phyloP scores from a whole-genome alignment of 306 rosid genomes.

The Quercus bicolor region DNA sequence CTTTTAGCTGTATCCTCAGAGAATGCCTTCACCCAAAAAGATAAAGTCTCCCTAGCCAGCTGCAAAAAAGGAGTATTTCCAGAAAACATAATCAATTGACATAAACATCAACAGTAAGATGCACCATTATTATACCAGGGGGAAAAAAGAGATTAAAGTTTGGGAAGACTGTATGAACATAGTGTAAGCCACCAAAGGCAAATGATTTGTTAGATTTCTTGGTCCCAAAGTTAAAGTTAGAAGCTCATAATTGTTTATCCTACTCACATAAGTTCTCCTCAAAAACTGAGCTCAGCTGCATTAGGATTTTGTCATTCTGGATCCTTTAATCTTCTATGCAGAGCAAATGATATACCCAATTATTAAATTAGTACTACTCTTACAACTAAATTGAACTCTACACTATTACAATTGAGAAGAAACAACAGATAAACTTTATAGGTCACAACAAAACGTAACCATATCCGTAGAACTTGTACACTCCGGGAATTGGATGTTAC shows the following conservation, averaged over 20 bases:
- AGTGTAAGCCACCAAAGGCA: not conserved
- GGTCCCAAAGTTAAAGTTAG: not conserved
- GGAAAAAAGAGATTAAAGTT: not conserved
- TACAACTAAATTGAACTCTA: not conserved
- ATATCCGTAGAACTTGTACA: not conserved
- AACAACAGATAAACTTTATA: not conserved
- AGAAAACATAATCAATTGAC: conserved; percentile 4
- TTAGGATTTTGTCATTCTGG: not conserved
- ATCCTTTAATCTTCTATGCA: not conserved
- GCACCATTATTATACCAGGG: not conserved
- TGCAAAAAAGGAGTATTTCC: conserved; percentile 30
- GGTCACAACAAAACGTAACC: not conserved
- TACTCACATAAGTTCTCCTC: too few species aligned
- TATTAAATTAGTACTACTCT: not conserved
- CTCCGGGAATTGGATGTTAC: not conserved
- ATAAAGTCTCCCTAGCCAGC: conserved; percentile 98
- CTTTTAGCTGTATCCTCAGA: conserved; percentile 98
- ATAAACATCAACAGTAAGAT: not conserved
- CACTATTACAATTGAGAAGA: not conserved
- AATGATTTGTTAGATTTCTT: not conserved
- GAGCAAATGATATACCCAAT: not conserved
- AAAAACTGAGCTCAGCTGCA: too few species aligned
- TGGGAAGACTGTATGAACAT: not conserved
- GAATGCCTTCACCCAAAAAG: conserved; percentile 99
- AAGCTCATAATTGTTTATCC: too few species aligned